Evolutionary conservation across 2,329 filamentous ascomycete species (phyloP).

Genomic region (Curvularia spicifera): DNA sequence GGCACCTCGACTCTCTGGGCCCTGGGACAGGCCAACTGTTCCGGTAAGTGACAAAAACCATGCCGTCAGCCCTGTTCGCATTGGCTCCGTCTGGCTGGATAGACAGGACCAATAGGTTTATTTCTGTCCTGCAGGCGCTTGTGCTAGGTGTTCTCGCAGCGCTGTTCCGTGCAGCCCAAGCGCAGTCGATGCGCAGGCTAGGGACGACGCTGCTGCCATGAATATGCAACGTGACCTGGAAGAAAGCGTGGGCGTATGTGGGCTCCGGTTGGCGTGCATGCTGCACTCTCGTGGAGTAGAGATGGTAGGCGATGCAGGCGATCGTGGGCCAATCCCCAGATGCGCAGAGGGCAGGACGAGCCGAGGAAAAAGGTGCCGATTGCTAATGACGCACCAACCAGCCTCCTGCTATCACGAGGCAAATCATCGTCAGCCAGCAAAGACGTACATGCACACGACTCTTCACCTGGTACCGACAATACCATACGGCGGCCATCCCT

Average conservation of each 20-base stretch:
- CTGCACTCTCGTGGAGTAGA: constrained; percentile 14
- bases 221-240: constrained; percentile 18
- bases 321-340: constrained; percentile 24
- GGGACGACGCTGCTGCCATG: constrained; percentile 1
- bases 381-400: constrained; percentile 35
- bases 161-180: neutral
- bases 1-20: neutral
- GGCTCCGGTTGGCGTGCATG: constrained; percentile 9
- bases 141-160: neutral
- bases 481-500: constrained; percentile 29
- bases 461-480: constrained; percentile 15
- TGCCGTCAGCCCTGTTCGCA: neutral
- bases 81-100: neutral
- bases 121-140: neutral
- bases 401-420: constrained; percentile 19
- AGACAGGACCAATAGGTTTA: neutral
- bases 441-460: constrained; percentile 43
- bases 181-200: constrained; percentile 2
- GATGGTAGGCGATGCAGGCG: constrained; percentile 19
- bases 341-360: constrained; percentile 14
- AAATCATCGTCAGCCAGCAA: constrained; percentile 47
- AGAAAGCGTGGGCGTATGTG: constrained; percentile 3
- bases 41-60: neutral
- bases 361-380: constrained; percentile 19
- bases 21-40: neutral